Percentiles rank a stretch among this genome's conserved stretches.
Conservation (phyloP, 225 moss, liverwort and hornwort genomes). For the Marchantia paleacea region DNA sequence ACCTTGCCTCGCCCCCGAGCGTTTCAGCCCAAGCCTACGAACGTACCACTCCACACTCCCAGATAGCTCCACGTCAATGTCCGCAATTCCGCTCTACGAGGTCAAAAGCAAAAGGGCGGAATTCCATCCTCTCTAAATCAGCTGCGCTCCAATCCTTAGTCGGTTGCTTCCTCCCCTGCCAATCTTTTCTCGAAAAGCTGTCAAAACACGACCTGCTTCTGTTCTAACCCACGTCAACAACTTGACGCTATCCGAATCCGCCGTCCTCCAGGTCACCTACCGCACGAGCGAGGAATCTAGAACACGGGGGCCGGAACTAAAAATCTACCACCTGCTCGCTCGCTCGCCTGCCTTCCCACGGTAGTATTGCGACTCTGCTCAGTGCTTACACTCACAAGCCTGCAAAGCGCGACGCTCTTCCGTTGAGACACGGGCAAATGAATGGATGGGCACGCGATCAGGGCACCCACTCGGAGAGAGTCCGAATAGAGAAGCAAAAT, state of each 20-base stretch:
- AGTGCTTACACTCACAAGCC: not conserved
- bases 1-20: not conserved
- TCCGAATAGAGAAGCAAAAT: not conserved
- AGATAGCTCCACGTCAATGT: not conserved
- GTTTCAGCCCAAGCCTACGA: not conserved
- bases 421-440: not conserved
- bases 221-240: not conserved
- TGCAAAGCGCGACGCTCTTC: not conserved
- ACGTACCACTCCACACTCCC: not conserved
- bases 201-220: constrained; percentile 3
- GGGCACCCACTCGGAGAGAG: too few relatives aligned
- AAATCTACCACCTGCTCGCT: not conserved
- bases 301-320: too few relatives aligned
- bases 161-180: not conserved
- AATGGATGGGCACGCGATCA: not conserved
- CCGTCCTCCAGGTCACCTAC: not conserved
- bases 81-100: constrained; percentile 11
- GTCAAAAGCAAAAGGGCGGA: constrained; percentile 4
- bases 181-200: not conserved
- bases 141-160: constrained; percentile 6
- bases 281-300: constrained; percentile 2
- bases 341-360: not conserved
- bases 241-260: constrained; percentile 2
- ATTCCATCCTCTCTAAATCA: constrained; percentile 9
- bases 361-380: not conserved